Evolutionary conservation across 2,329 filamentous ascomycete genomes (phyloP).

Genomic region (Coniochaeta hoffmannii): DNA sequence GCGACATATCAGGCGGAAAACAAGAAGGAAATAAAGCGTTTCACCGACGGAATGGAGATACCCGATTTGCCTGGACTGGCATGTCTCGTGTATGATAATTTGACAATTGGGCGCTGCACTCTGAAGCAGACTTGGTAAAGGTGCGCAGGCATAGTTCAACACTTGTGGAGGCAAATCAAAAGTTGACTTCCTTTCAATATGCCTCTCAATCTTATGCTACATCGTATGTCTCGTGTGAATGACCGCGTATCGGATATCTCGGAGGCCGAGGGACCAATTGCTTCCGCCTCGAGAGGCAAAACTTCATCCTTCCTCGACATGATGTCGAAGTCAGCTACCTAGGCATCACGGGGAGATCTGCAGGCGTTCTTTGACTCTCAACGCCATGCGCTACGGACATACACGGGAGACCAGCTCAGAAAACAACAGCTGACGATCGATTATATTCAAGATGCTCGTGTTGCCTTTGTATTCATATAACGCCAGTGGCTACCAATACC

Average conservation of each 20-base stretch:
- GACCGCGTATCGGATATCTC: too few relatives aligned
- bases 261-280: too few relatives aligned
- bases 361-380: too few relatives aligned
- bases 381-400: too few relatives aligned
- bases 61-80: not conserved
- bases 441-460: not conserved
- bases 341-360: too few relatives aligned
- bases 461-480: conserved; percentile 1
- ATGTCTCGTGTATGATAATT: not conserved
- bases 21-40: not conserved
- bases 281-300: too few relatives aligned
- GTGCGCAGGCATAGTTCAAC: not conserved
- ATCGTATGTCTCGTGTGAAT: too few relatives aligned
- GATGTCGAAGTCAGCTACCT: too few relatives aligned
- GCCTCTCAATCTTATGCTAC: too few relatives aligned
- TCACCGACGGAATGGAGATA: not conserved
- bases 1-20: conserved; percentile 19
- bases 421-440: too few relatives aligned
- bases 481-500: not conserved
- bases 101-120: not conserved
- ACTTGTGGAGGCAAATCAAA: not conserved
- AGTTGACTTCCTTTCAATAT: not conserved
- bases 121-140: not conserved
- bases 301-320: too few relatives aligned
- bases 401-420: too few relatives aligned